These are phyloP conservation scores for Cyclotella kingstonii DNA, from an alignment of 108 stramenopile species.

Conservation along the genomic window DNA sequence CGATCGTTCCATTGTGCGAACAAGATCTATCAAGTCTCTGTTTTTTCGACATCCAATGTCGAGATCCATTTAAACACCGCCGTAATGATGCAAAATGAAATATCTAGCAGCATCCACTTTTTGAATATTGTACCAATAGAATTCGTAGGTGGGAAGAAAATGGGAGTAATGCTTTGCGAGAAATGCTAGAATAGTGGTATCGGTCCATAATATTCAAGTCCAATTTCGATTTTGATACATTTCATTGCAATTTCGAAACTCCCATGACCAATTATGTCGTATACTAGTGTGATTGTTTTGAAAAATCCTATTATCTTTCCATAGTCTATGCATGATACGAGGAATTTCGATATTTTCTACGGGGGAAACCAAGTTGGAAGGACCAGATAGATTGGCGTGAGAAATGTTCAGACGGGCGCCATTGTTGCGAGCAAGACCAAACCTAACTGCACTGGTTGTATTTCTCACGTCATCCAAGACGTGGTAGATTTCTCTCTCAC, in stretches of 20 bases:
- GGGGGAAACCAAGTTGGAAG: background rate
- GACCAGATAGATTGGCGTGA: background rate
- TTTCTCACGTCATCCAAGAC: background rate
- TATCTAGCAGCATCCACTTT: constrained; percentile 52
- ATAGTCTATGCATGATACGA: constrained; percentile 14
- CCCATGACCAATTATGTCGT: background rate
- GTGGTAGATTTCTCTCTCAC: background rate
- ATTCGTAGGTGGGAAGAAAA: constrained; percentile 30
- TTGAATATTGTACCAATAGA: constrained; percentile 39
- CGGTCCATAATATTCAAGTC: constrained; percentile 42
- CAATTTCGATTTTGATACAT: constrained; percentile 14
- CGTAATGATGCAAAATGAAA: constrained; percentile 38
- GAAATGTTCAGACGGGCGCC: background rate
- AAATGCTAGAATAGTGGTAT: constrained; percentile 32
- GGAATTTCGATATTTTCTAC: background rate
- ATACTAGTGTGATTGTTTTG: background rate
- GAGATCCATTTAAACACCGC: constrained; percentile 13
- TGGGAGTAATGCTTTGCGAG: constrained; percentile 22
- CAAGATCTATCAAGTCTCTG: constrained; percentile 8
- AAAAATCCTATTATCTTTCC: constrained; percentile 5
- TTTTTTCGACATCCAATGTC: constrained; percentile 14
- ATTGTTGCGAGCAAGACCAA: background rate
- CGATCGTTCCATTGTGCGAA: constrained; percentile 9
- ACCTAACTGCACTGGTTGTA: too few relatives aligned
- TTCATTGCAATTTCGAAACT: constrained; percentile 8